Conservation (phyloP, 768 basidiomycete species). For the Suillus weaverae region DNA sequence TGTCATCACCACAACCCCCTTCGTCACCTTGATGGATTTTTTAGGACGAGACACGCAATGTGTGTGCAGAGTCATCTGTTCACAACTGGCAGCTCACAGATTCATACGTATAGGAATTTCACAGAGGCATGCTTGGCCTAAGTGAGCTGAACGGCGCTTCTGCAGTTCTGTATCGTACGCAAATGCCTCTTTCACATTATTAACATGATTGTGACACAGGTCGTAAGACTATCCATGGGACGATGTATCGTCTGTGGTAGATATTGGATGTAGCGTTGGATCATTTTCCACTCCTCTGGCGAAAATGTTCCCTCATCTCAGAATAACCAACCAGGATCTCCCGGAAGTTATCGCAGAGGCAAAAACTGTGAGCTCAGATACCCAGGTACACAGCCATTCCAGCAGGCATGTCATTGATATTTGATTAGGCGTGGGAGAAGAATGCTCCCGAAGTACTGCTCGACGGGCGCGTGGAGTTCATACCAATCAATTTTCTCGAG, state of each 20-base stretch:
- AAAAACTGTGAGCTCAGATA: conserved; percentile 15
- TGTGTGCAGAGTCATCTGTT: neutral
- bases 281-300: conserved; percentile 27
- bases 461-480: conserved; percentile 15
- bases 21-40: neutral
- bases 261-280: conserved; percentile 30
- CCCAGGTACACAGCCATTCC: neutral
- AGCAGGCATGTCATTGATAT: neutral
- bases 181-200: neutral
- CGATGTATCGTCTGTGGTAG: conserved; percentile 26
- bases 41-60: conserved; percentile 19
- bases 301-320: conserved; percentile 28
- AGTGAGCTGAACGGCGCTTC: conserved; percentile 21
- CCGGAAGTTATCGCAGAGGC: conserved; percentile 26
- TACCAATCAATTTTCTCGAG: conserved; percentile 25
- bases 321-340: conserved; percentile 30
- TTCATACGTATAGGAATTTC: conserved; percentile 18
- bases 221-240: conserved; percentile 27
- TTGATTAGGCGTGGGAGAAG: conserved; percentile 14
- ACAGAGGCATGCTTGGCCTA: conserved; percentile 24
- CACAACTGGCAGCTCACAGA: neutral
- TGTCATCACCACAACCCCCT: neutral
- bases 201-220: neutral
- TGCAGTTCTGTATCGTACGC: conserved; percentile 23
- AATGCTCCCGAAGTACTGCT: conserved; percentile 21